Percentiles rank a stretch among this genome's conserved stretches.
phyloP scores from a whole-genome alignment of 371 early-diverging fungal genomes.

The Dichotomocladium elegans region DNA sequence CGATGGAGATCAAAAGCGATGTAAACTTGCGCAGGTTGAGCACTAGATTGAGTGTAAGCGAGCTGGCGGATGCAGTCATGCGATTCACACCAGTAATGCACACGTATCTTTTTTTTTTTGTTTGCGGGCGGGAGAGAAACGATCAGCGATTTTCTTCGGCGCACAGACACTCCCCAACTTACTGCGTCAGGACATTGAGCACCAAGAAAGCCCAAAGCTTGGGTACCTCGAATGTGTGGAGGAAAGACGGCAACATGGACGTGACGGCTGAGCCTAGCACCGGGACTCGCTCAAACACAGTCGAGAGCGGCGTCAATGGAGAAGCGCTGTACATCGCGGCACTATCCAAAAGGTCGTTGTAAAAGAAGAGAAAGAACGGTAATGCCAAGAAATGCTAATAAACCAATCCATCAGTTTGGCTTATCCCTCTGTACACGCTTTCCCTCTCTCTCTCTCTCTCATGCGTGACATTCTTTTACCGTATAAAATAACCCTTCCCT shows the following conservation, averaged over 20 bases:
- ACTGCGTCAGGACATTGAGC: constrained; percentile 76
- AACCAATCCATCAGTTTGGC: neutral
- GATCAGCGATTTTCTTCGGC: neutral
- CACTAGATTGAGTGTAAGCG: constrained; percentile 82
- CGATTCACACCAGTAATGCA: constrained; percentile 89
- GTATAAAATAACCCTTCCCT: constrained; percentile 88
- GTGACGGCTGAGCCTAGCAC: constrained; percentile 19
- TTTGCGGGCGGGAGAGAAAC: neutral
- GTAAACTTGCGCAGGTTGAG: constrained; percentile 84
- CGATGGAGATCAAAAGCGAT: constrained; percentile 77
- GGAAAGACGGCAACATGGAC: constrained; percentile 13
- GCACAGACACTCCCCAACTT: constrained; percentile 21
- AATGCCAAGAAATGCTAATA: constrained; percentile 73
- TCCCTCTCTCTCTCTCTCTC: too few species aligned
- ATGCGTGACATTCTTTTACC: constrained; percentile 27
- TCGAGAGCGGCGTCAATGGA: constrained; percentile 37
- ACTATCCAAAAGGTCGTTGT: constrained; percentile 58
- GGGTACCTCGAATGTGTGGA: constrained; percentile 37
- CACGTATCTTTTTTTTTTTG: constrained; percentile 46
- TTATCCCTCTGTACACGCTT: neutral
- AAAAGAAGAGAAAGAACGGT: constrained; percentile 75
- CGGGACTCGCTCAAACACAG: constrained; percentile 28
- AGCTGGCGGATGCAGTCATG: constrained; percentile 71
- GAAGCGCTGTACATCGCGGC: constrained; percentile 50
- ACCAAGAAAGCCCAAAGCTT: constrained; percentile 67